Evolutionary conservation across 495 filamentous ascomycete genomes (phyloP), one percentile per base, ranked within the genome.

Genomic region (Glarea lozoyensis): DNA sequence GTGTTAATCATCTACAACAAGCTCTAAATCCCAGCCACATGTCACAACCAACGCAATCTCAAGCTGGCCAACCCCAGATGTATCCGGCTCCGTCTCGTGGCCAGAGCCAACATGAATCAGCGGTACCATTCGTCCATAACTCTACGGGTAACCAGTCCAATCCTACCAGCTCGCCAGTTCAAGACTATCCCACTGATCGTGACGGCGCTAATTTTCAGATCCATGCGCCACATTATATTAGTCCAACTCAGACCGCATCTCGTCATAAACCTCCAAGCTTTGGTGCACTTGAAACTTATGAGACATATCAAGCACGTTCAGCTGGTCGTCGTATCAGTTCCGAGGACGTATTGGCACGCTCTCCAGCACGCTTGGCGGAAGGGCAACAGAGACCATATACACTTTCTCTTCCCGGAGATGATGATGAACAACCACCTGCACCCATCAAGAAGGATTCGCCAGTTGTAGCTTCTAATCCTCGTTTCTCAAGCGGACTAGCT

Each of bases 321-420:
- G 5, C 24, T 11, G 39, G 33, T 3, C 52, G 41, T 0, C 49
- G 43, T 13, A n/a, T 53, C 3, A 46, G 32, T 34, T 27, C 43
- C 12, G 55, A 58, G 32, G 48, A 55, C 19, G 7, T 52, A 3
- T 15, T 55, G 3, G 55, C 55, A 10, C 51, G 55, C 29, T 54
- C 51, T 4, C 55, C 55, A 7, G 48, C 55, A 20, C 38, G 43
- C 11, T 23, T 33, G 7, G 31, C 42, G 1, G 30, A 37, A 31
- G 45, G 48, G 6, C 55, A 58, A 32, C 55, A 58, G 43, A 17
- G 41, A 37, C 55, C 55, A 13, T 58, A 58, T 30, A 44, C 54
- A 37, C 34, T 58, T 20, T 25, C 51, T 6, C 48, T 58, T 10
- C 55, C 55, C 9, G 47, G 37, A 11, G 46, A 45, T 27, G 50